Percentiles rank a stretch among this genome's conserved stretches.
Evolutionary conservation across 345 rosid species (phyloP).

Genomic region (Kandelia obovata): DNA sequence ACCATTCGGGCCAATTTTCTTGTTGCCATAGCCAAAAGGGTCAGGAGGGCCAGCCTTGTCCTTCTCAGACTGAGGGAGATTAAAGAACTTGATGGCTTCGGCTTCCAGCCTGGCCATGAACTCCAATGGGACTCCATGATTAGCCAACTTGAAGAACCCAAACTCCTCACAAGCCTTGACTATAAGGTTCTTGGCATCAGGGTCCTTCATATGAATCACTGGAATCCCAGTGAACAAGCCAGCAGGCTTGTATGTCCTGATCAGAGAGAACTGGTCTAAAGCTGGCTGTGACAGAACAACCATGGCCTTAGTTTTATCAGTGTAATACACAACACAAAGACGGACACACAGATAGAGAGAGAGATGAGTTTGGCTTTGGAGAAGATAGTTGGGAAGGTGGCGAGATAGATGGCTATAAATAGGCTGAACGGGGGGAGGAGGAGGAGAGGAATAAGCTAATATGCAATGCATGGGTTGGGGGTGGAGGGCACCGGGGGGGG

Average conservation of each 20-base stretch:
- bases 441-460: too few species aligned
- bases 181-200: slow-evolving; percentile 33
- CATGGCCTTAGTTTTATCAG: slow-evolving; percentile 5
- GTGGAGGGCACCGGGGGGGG: too few species aligned
- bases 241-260: slow-evolving; percentile 3
- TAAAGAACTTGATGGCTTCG: slow-evolving; percentile 38
- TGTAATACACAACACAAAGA: not conserved
- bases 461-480: too few species aligned
- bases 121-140: slow-evolving; percentile 45
- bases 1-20: slow-evolving; percentile 46
- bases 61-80: slow-evolving; percentile 32
- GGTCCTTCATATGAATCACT: slow-evolving; percentile 27
- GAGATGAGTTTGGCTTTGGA: not conserved
- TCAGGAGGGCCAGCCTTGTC: slow-evolving; percentile 37
- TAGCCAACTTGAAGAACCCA: slow-evolving; percentile 51
- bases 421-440: too few species aligned
- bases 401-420: too few species aligned
- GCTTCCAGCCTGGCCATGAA: slow-evolving; percentile 33
- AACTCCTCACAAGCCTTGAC: slow-evolving; percentile 42
- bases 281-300: slow-evolving; percentile 22
- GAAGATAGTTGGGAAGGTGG: too few species aligned
- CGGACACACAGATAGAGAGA: not conserved
- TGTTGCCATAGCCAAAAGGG: slow-evolving; percentile 52
- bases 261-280: slow-evolving; percentile 17
- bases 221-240: slow-evolving; percentile 19